Percentiles rank a stretch among this genome's conserved stretches.
These are phyloP conservation scores for Stylosanthes scabra DNA, from an alignment of 331 rosid genomes.

Conservation along the genomic window DNA sequence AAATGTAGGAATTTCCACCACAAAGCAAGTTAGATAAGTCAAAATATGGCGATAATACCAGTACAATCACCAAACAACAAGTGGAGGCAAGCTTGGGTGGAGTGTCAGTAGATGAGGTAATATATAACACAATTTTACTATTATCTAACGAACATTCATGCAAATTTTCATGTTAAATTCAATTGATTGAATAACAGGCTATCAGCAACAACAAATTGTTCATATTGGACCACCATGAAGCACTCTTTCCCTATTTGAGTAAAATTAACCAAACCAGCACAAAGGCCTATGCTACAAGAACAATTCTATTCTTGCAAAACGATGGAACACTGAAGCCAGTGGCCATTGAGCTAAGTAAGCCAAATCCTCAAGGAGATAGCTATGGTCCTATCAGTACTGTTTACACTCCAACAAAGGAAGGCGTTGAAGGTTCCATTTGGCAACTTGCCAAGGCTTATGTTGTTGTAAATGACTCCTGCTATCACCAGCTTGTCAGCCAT, in stretches of 20 bases:
- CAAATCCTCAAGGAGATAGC: background rate
- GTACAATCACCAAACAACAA: slow-evolving; percentile 44
- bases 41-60: slow-evolving; percentile 52
- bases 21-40: slow-evolving; percentile 42
- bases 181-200: background rate
- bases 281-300: slow-evolving; percentile 18
- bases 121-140: background rate
- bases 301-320: slow-evolving; percentile 12
- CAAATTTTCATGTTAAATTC: background rate
- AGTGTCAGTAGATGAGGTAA: slow-evolving; percentile 40
- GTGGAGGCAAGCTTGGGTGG: slow-evolving; percentile 43
- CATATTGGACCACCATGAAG: slow-evolving; percentile 15
- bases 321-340: slow-evolving; percentile 11
- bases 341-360: slow-evolving; percentile 16
- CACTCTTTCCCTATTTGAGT: slow-evolving; percentile 15
- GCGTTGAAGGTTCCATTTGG: slow-evolving; percentile 23
- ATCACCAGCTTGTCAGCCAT: slow-evolving; percentile 50
- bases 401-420: background rate
- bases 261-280: background rate
- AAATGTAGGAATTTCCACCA: slow-evolving; percentile 52
- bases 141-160: too few relatives aligned
- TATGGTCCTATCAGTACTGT: background rate
- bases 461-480: slow-evolving; percentile 41
- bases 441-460: slow-evolving; percentile 44
- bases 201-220: background rate